These are phyloP conservation scores for Ophiocordyceps camponoti-leonardi DNA, from an alignment of 2,329 filamentous ascomycete genomes.

Conservation along the genomic window DNA sequence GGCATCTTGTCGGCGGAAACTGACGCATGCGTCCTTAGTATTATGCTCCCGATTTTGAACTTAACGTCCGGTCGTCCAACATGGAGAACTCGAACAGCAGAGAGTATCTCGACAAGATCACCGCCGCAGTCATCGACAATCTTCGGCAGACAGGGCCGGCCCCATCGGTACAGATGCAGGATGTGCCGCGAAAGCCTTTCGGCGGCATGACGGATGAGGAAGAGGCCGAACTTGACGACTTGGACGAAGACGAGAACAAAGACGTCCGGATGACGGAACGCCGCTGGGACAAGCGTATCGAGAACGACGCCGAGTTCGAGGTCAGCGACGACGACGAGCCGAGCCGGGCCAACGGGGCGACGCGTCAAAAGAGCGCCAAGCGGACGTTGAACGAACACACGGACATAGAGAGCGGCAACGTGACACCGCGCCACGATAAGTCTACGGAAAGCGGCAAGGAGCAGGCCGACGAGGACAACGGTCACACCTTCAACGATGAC, in stretches of 20 bases:
- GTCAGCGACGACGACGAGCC: slow-evolving; percentile 85
- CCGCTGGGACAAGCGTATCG: slow-evolving; percentile 62
- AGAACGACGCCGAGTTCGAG: slow-evolving; percentile 65
- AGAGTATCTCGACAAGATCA: slow-evolving; percentile 68
- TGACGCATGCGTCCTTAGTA: slow-evolving; percentile 41
- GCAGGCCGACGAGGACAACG: slow-evolving; percentile 10
- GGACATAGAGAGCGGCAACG: slow-evolving; percentile 19
- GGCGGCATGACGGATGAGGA: slow-evolving; percentile 49
- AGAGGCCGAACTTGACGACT: slow-evolving; percentile 45
- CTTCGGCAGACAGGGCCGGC: slow-evolving; percentile 70
- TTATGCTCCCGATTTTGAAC: slow-evolving; percentile 77
- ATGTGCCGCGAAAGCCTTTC: slow-evolving; percentile 46
- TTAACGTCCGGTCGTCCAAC: slow-evolving; percentile 77
- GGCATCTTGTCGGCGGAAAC: slow-evolving; percentile 6
- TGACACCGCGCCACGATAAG: slow-evolving; percentile 18
- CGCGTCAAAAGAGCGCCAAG: slow-evolving; percentile 27
- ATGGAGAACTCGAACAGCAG: slow-evolving; percentile 83
- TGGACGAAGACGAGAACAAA: slow-evolving; percentile 75
- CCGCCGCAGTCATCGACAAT: slow-evolving; percentile 69
- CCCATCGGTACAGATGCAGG: slow-evolving; percentile 83
- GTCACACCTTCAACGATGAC: slow-evolving; percentile 20
- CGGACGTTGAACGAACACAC: slow-evolving; percentile 33
- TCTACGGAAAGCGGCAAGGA: slow-evolving; percentile 13
- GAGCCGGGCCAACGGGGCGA: slow-evolving; percentile 54
- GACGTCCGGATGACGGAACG: slow-evolving; percentile 70